These are phyloP conservation scores for Thuja plicata DNA, from an alignment of 83 land plant species.

Conservation along the genomic window DNA sequence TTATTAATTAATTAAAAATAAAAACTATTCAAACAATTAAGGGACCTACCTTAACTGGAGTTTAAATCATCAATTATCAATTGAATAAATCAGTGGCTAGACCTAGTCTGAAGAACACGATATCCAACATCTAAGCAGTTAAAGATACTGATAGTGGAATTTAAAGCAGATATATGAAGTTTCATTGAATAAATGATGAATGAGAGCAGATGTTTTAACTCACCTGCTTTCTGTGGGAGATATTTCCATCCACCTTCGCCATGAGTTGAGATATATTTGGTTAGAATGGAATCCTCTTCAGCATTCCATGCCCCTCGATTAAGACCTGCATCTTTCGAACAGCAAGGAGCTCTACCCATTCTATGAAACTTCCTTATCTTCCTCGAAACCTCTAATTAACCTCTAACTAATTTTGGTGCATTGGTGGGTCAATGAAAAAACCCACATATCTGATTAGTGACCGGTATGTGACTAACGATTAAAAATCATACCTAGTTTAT, in stretches of 20 bases:
- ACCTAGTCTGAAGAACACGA: too few relatives aligned
- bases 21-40: too few relatives aligned
- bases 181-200: not conserved
- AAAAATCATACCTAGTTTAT: too few relatives aligned
- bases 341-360: not conserved
- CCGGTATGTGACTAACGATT: too few relatives aligned
- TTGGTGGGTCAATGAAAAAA: too few relatives aligned
- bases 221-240: not conserved
- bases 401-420: too few relatives aligned
- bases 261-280: not conserved
- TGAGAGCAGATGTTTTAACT: not conserved
- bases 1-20: too few relatives aligned
- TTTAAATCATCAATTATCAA: too few relatives aligned
- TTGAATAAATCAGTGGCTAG: too few relatives aligned
- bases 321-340: not conserved
- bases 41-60: too few relatives aligned
- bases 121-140: not conserved
- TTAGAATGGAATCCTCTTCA: not conserved
- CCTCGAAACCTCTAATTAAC: too few relatives aligned
- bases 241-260: not conserved
- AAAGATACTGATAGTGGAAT: not conserved
- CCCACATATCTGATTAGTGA: too few relatives aligned
- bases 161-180: not conserved
- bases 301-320: not conserved
- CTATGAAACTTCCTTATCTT: not conserved